These are phyloP conservation scores for Cladophialophora exuberans DNA, from an alignment of 2,329 filamentous ascomycete species.

Conservation along the genomic window DNA sequence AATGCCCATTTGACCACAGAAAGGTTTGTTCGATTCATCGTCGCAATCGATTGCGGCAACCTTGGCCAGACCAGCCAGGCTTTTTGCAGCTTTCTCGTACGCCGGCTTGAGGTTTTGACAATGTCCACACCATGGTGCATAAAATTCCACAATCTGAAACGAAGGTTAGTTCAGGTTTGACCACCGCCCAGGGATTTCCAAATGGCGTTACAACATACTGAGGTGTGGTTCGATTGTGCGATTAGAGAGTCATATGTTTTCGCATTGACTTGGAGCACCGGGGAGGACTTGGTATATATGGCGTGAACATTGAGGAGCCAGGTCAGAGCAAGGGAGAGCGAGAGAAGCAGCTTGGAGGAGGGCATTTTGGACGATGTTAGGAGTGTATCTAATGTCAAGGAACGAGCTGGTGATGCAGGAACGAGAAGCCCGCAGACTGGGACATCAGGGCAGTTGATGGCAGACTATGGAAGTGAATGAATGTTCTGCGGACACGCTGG, in stretches of 20 bases:
- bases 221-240: slow-evolving; percentile 86
- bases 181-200: background rate
- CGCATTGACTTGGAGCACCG: slow-evolving; percentile 79
- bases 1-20: slow-evolving; percentile 84
- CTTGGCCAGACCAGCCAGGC: slow-evolving; percentile 87
- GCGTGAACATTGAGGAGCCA: slow-evolving; percentile 62
- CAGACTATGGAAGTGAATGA: background rate
- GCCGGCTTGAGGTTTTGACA: slow-evolving; percentile 94
- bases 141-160: slow-evolving; percentile 69
- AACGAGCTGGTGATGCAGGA: slow-evolving; percentile 27
- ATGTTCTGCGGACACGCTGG: slow-evolving; percentile 23
- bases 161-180: slow-evolving; percentile 30
- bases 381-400: slow-evolving; percentile 15
- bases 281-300: slow-evolving; percentile 83
- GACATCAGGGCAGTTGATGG: slow-evolving; percentile 13
- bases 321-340: slow-evolving; percentile 53
- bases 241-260: slow-evolving; percentile 83
- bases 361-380: slow-evolving; percentile 12
- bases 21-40: slow-evolving; percentile 84
- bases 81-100: slow-evolving; percentile 91
- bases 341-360: slow-evolving; percentile 5
- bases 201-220: slow-evolving; percentile 60
- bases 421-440: slow-evolving; percentile 12
- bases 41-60: slow-evolving; percentile 96
- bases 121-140: slow-evolving; percentile 96